Base-by-base conservation (phyloP, 1,139 yeast genomes). In the Suhomyces coccinellae region DNA sequence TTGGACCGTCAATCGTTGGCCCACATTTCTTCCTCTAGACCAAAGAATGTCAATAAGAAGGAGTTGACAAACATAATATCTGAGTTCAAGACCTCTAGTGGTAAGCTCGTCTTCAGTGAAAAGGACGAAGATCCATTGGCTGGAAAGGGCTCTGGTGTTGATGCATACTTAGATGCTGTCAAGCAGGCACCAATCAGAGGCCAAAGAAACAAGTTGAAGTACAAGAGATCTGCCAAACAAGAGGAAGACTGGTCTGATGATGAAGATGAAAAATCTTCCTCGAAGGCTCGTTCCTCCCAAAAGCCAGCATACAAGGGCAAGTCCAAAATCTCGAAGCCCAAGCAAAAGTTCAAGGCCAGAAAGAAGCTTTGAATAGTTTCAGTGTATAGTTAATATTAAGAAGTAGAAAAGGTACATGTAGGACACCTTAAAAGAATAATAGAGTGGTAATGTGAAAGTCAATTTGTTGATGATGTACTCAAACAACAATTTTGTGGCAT, bases 141-240 rank as follows among this genome's bases (percentile, higher is more conserved):
- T n/a, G 59, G 63, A 32, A 63, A 63, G 46, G 74, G 72, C 11
- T 66, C 76, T 7, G 95, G 96, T 22, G 80, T 91, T 52, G 88
- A 88, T 62, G 97, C 97, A 1, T 93, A 93, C 62, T 80, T 90
- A 55, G 97, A 89, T 53, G 99, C 98, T 11, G 89, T 93, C 33
- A 85, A 82, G 63, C 88, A 85, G 57, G 97, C 93, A 27, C 98
- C 99, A 34, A 81, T 88, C 5, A 84, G 96, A 67, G 97, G 97
- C 46, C 97, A 88, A 71, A 83, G 82, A 71, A 89, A 90, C 66
- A 89, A 83, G 71, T 79, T 90, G 76, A 91, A 90, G 69, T 93
- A 82, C 70, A 87, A 85, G 69, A 84, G 83, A 64, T 73, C 75
- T 31, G 75, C 77, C 27, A 73, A 73, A 39, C 76, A 77, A 44